Percentiles rank a stretch among this genome's conserved stretches.
phyloP scores from a whole-genome alignment of 306 rosid genomes.

The Cucumis cinereus region DNA sequence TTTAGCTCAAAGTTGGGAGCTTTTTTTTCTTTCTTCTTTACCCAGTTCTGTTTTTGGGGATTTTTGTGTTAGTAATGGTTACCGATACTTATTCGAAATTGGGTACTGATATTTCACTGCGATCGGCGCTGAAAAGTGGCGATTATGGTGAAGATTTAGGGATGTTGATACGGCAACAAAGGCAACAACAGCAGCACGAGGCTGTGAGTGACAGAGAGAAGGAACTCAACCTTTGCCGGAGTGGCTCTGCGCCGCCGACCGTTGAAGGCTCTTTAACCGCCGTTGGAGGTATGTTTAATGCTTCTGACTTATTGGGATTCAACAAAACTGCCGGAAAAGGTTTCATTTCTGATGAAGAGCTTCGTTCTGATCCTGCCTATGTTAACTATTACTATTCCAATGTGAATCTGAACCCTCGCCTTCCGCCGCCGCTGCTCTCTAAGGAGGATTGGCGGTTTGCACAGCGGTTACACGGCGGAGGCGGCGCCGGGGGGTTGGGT shows the following conservation, averaged over 20 bases:
- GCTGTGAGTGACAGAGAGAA: slow-evolving; percentile 43
- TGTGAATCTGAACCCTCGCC: slow-evolving; percentile 40
- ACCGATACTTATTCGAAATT: slow-evolving; percentile 48
- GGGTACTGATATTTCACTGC: slow-evolving; percentile 67
- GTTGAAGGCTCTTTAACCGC: slow-evolving; percentile 73
- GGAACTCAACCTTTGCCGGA: slow-evolving; percentile 53
- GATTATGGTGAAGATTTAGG: slow-evolving; percentile 55
- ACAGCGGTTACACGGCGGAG: slow-evolving; percentile 33
- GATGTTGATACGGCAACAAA: slow-evolving; percentile 35
- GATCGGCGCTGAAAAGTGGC: slow-evolving; percentile 45
- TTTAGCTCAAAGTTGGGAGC: slow-evolving; percentile 24
- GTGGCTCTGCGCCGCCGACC: slow-evolving; percentile 96
- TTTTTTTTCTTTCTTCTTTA: slow-evolving; percentile 19
- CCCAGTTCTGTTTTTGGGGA: neutral
- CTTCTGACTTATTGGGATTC: slow-evolving; percentile 20
- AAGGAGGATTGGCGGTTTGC: slow-evolving; percentile 47
- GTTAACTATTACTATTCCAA: slow-evolving; percentile 31
- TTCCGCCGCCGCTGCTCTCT: slow-evolving; percentile 35
- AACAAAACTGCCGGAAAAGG: slow-evolving; percentile 20
- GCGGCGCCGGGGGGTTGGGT: slow-evolving; percentile 19
- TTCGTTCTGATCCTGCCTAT: slow-evolving; percentile 33
- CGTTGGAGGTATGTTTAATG: slow-evolving; percentile 43
- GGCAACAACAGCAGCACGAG: slow-evolving; percentile 23
- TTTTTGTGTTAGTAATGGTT: slow-evolving; percentile 29
- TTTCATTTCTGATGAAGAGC: slow-evolving; percentile 28